Evolutionary conservation across 495 filamentous ascomycete genomes (phyloP).

Genomic region (Neurospora tetrasperma): DNA sequence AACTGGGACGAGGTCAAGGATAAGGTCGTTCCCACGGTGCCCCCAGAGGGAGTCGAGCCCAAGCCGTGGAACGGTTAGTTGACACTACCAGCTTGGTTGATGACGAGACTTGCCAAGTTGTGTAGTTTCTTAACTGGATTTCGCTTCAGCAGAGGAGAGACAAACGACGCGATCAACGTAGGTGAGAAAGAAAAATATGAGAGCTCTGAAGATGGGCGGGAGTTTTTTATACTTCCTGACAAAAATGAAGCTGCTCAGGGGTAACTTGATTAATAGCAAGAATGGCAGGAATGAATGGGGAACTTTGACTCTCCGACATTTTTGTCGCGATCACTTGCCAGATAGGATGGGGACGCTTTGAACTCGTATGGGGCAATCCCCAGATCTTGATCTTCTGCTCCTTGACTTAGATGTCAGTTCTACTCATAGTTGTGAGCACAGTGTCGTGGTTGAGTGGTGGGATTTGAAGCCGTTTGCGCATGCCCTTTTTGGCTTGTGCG

Average conservation of each 20-base stretch:
- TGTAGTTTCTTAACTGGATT: too few relatives aligned
- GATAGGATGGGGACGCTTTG: neutral
- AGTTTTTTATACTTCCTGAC: neutral
- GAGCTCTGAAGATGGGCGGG: neutral
- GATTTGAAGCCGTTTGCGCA: neutral
- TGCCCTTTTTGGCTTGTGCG: neutral
- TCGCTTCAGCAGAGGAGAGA: neutral
- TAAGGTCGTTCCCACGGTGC: conserved; percentile 58
- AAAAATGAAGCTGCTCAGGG: neutral
- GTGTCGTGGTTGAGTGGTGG: neutral
- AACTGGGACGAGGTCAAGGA: conserved; percentile 80
- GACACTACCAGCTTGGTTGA: neutral
- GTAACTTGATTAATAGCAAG: neutral
- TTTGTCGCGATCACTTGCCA: neutral
- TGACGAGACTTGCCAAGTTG: neutral
- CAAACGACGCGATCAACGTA: neutral
- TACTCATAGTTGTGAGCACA: neutral
- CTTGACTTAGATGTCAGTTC: neutral
- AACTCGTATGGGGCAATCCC: neutral
- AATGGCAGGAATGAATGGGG: neutral
- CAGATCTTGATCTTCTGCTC: neutral
- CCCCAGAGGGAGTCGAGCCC: conserved; percentile 67
- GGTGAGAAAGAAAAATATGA: neutral
- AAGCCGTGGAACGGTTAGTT: conserved; percentile 47
- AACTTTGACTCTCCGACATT: neutral